Evolutionary conservation across 2,329 filamentous ascomycete species (phyloP), one percentile per base, ranked within the genome.

Genomic region (Lasiodiplodia hormozganensis): DNA sequence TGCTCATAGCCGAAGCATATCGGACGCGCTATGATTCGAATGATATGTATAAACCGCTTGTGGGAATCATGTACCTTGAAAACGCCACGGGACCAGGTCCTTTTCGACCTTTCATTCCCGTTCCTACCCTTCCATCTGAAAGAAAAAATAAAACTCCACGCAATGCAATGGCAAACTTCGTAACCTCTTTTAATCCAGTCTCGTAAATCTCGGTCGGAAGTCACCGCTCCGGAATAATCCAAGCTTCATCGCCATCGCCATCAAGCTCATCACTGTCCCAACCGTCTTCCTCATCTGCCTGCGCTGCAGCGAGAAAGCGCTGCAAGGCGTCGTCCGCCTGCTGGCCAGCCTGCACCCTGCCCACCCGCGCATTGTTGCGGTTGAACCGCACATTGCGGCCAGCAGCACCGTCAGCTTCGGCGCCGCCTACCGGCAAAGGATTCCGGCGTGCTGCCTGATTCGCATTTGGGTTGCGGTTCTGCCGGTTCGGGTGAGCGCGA

Each of bases 181-280:
- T 53, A 10, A 56, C 14, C 40, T 25, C 14, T n/a, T 3, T 1
- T 11, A 28, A 16, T 10, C n/a, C 18, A 10, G 10, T n/a, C 28
- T 7, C 18, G 10, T 12, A 12, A 23, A 10, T 64, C 4, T 64
- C 47, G 4, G 25, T 43, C 21, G n/a, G 14, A n/a, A 51, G 53
- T 70, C 62, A 70, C 65, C 70, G 57, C 43, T 68, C 68, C 47
- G 68, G 64, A 65, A 73, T 73, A n/a, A 65, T 70, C 56, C 67
- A 73, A 18, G 67, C 67, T 10, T 36, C 57, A 21, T 68, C 64
- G 3, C 64, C 69, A 11, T 73, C 73, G 34, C 75, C 76, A 67
- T 86, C 84, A 62, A 88, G 71, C 72, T 87, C 86, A 73, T 88
- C 86, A 70, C 85, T 87, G 70, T 88, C 85, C 86, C 86, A 88